These are phyloP conservation scores for Cercospora sp. DNA, from an alignment of 2,329 filamentous ascomycete species.

Conservation along the genomic window DNA sequence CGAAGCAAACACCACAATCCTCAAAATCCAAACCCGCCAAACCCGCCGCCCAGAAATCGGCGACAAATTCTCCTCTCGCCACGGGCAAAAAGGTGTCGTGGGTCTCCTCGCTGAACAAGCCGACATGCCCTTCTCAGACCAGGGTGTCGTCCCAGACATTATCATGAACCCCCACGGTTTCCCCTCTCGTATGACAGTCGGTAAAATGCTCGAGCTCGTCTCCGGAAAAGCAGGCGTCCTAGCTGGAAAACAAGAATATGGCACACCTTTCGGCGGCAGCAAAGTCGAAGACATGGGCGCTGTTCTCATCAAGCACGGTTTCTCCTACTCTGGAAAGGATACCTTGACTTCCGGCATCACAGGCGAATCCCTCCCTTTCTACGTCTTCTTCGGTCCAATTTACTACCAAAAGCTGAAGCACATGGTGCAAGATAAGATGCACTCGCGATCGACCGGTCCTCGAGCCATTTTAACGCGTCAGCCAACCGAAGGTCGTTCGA, in stretches of 20 bases:
- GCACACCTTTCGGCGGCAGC: slow-evolving; percentile 80
- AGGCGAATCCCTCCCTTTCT: slow-evolving; percentile 87
- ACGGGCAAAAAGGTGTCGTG: slow-evolving; percentile 97
- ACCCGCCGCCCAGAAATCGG: slow-evolving; percentile 92
- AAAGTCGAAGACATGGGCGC: slow-evolving; percentile 87
- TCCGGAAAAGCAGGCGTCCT: slow-evolving; percentile 92
- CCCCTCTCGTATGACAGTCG: slow-evolving; percentile 98
- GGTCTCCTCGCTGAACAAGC: slow-evolving; percentile 96
- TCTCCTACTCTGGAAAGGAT: slow-evolving; percentile 96
- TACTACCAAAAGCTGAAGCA: slow-evolving; percentile 99
- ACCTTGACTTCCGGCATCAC: slow-evolving; percentile 95
- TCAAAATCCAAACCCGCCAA: slow-evolving; percentile 96
- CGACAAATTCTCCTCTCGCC: slow-evolving; percentile 97
- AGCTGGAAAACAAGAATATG: slow-evolving; percentile 82
- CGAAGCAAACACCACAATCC: slow-evolving; percentile 78
- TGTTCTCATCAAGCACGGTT: slow-evolving; percentile 81
- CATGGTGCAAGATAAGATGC: slow-evolving; percentile 99
- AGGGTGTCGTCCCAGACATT: slow-evolving; percentile 90
- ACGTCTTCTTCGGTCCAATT: slow-evolving; percentile 98
- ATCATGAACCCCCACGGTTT: slow-evolving; percentile 99
- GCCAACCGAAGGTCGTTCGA: slow-evolving; percentile 90
- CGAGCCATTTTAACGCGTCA: slow-evolving; percentile 90
- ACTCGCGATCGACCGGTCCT: slow-evolving; percentile 86
- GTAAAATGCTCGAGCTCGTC: slow-evolving; percentile 93
- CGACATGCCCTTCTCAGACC: slow-evolving; percentile 93